Base-by-base conservation (phyloP, 352 stramenopile genomes). In the Globisporangium splendens region DNA sequence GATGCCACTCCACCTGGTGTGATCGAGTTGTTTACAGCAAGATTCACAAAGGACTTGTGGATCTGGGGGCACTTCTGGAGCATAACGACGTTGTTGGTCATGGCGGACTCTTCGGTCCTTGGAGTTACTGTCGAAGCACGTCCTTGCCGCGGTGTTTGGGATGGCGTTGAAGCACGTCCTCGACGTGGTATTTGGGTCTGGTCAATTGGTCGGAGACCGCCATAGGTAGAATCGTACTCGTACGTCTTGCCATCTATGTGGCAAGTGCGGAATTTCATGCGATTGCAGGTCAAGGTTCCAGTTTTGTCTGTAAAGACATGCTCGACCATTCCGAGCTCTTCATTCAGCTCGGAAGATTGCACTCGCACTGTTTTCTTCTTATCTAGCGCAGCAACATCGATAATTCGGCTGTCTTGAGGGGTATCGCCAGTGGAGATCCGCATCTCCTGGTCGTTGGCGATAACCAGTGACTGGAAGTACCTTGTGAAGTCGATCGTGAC, bases 301-400 rank as follows among this genome's bases (percentile, higher is more conserved):
- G 92, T 98, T 61, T 97, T 98, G 62, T 98, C 92, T 0, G 69
- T 97, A 72, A 99, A 99, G 28, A 99, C 89, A 63, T 99, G 97
- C 54, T 98, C 79, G 15, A 99, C 88, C 64, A 98, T 77, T 7
- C 96, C 97, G 20, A 98, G 70, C 50, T 98, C 89, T 55, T 95
- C 91, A 46, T 95, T 96, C 31, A 98, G 67, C 55, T 96, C 88
- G 0, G 87, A 93, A 0, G 79, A 92, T 46, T 90, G 80, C 13
- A 91, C 89, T 31, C 69, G 75, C 18, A 88, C 79, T 2, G 64
- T 63, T 10, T 70, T 86, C 28, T 85, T 76, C 65, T 79, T 73
- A 44, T 73, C 60, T 7, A n/a, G n/a, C 10, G 18, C 33, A 8
- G 17, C 39, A 14, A 35, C n/a, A 5, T 54, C 31, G 18, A 6